Base-by-base conservation (phyloP, 805 yeast species). In the Maudiozyma pseudohumilis region DNA sequence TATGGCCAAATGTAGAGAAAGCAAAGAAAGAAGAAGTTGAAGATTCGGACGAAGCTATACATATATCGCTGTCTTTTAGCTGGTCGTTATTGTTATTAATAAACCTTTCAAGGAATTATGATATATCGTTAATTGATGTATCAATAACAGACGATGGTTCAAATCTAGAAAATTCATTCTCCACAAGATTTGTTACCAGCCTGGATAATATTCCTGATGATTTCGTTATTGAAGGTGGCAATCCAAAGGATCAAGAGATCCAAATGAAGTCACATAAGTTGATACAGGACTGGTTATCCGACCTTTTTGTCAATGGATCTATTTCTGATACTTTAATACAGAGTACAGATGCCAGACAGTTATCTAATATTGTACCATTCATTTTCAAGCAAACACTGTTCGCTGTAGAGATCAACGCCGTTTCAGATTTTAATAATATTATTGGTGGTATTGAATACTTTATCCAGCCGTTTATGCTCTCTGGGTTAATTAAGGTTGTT, bases 371-470 rank as follows among this genome's bases (percentile, higher is more conserved):
- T 24, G 70, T 87, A 15, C 92, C 96, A 2, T 66, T 73, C 4
- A 74, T 89, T 20, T 75, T 85, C 49, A 77, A 76, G 43, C 88
- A 85, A 52, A 79, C 85, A 0, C 65, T 84, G 10, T 54, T 68
- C 12, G 83, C 94, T 1, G 66, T 74, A 35, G 69, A 70, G 17
- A 36, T 45, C 5, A 58, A 68, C 18, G 74, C 72, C 1, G 59
- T 74, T 11, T 65, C 84, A 3, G 80, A 76, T 45, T 55, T 69
- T 8, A 78, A 77, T 4, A 70, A 75, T 4, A 64, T 86, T 29
- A 69, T 68, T 34, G 83, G 82, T 39, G 96, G 96, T 0, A 64
- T 89, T 25, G 96, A 88, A 50, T 86, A 88, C 50, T 81, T 89
- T 47, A 65, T 82, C 32, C 95, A 88, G 50, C 81, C 85, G 2